Percentiles rank a stretch among this genome's conserved stretches.
Evolutionary conservation across 371 early-diverging fungal species (phyloP).

Genomic region (Mortierella sp.): DNA sequence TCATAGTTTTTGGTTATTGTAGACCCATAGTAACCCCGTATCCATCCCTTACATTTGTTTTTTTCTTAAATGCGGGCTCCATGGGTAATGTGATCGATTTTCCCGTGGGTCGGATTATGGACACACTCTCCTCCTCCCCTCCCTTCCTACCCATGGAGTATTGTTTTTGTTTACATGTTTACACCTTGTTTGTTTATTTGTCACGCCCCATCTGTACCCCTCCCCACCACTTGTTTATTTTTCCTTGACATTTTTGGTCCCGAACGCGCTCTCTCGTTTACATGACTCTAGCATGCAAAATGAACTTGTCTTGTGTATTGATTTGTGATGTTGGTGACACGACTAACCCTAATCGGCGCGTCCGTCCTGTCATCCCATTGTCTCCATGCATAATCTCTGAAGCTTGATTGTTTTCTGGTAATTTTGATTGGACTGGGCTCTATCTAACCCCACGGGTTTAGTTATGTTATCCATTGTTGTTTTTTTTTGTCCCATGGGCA

Average conservation of each 20-base stretch:
- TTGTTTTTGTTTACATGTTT: not conserved
- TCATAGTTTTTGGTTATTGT: too few relatives aligned
- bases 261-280: not conserved
- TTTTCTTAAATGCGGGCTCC: constrained; percentile 4
- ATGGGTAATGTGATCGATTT: constrained; percentile 7
- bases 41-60: constrained; percentile 3
- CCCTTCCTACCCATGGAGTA: not conserved
- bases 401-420: not conserved
- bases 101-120: not conserved
- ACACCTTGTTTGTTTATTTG: not conserved
- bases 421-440: not conserved
- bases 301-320: too few relatives aligned
- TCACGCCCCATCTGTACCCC: not conserved
- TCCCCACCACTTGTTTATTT: not conserved
- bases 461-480: too few relatives aligned
- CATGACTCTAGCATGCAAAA: too few relatives aligned
- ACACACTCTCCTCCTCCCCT: too few relatives aligned
- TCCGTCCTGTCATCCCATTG: not conserved
- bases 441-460: too few relatives aligned
- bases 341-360: not conserved
- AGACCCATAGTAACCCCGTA: not conserved
- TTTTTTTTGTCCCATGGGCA: not conserved
- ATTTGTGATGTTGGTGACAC: too few relatives aligned
- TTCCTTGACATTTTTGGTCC: constrained; percentile 3
- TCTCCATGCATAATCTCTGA: not conserved